phyloP scores from a whole-genome alignment of 2,329 filamentous ascomycete genomes.

The Colletotrichum karsti region DNA sequence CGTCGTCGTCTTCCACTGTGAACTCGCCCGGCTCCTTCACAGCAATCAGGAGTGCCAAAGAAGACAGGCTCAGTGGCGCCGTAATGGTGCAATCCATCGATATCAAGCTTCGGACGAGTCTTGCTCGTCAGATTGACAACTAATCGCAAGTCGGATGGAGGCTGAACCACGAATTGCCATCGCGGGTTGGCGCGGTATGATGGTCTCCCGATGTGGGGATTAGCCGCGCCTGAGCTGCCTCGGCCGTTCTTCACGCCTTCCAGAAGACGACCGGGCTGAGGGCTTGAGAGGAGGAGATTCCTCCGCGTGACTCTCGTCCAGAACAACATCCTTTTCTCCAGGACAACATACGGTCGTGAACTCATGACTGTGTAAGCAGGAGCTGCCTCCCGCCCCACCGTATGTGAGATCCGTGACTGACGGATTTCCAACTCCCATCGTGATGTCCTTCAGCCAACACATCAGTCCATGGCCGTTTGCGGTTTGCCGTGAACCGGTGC shows the following conservation, averaged over 20 bases:
- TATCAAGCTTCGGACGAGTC: background rate
- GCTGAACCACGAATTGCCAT: background rate
- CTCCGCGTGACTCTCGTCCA: background rate
- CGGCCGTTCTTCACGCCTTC: conserved; percentile 6
- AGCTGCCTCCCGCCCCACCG: background rate
- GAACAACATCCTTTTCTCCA: too few relatives aligned
- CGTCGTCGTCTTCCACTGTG: background rate
- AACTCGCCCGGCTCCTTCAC: background rate
- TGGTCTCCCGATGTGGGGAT: background rate
- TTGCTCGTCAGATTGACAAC: background rate
- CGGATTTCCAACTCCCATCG: background rate
- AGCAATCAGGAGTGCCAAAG: too few relatives aligned
- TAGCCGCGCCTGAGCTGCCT: background rate
- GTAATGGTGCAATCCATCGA: background rate
- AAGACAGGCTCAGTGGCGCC: too few relatives aligned
- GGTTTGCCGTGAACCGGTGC: background rate
- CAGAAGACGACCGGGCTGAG: background rate
- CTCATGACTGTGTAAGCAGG: too few relatives aligned
- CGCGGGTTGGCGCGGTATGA: background rate
- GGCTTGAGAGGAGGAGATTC: background rate
- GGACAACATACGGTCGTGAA: too few relatives aligned
- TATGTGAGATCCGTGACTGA: background rate
- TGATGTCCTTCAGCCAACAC: background rate
- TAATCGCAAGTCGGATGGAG: background rate
- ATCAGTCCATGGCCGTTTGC: conserved; percentile 11